A percentile compares a stretch with the other conserved stretches of the same genome.
Evolutionary conservation across 371 early-diverging fungal species (phyloP).

Genomic region (Mycotypha africana): DNA sequence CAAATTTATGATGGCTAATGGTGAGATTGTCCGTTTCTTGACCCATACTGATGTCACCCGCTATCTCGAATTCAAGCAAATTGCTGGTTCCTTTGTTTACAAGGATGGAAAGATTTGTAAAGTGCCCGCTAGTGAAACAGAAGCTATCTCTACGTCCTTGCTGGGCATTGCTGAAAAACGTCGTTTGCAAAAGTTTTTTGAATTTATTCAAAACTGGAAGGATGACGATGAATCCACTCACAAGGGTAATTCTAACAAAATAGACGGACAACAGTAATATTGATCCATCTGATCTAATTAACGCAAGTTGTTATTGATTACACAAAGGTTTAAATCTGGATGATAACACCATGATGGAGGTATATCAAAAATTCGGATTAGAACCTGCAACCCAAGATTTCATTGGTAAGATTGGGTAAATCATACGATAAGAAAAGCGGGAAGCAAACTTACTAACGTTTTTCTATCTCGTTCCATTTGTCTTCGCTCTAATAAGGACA

Average conservation of each 20-base stretch:
- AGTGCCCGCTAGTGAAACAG: conserved; percentile 92
- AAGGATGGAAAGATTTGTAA: conserved; percentile 84
- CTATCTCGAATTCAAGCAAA: conserved; percentile 97
- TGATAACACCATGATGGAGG: conserved; percentile 75
- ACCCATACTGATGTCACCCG: conserved; percentile 96
- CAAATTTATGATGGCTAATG: conserved; percentile 99
- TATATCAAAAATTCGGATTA: conserved; percentile 92
- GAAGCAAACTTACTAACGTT: no score
- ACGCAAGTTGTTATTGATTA: no score
- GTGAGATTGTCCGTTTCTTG: conserved; percentile 82
- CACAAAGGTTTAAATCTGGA: conserved; percentile 75
- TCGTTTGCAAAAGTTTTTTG: conserved; percentile 94
- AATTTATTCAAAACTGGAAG: conserved; percentile 86
- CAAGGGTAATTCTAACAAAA: conserved; percentile 37
- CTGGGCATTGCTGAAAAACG: conserved; percentile 97
- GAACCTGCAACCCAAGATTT: conserved; percentile 94
- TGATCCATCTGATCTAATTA: background rate
- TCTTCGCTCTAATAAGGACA: no score
- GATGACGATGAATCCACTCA: conserved; percentile 79
- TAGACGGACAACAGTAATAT: background rate
- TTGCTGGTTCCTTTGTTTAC: conserved; percentile 95
- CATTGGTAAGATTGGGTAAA: conserved; percentile 66
- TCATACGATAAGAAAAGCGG: no score
- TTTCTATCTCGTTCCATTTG: no score
- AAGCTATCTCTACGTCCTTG: conserved; percentile 85